These are phyloP conservation scores for Arbutus unedo DNA, from an alignment of 148 eudicot species.

Conservation along the genomic window DNA sequence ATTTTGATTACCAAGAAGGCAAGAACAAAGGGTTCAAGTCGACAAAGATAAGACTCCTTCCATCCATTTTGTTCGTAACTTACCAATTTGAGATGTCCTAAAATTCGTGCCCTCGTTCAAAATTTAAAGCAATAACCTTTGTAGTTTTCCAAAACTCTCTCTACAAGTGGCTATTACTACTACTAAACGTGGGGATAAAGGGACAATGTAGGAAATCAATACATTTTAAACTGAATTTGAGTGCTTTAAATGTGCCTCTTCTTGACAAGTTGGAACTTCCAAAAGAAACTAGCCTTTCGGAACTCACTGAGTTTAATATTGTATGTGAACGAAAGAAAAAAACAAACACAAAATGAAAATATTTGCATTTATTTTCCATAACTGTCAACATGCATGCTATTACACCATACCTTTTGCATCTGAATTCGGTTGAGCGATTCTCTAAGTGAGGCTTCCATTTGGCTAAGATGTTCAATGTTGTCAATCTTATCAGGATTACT, in stretches of 20 bases:
- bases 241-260: too few relatives aligned
- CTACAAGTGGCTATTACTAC: too few relatives aligned
- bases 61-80: neutral
- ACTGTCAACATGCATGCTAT: neutral
- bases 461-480: conserved; percentile 67
- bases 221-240: too few relatives aligned
- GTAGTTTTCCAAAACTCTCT: too few relatives aligned
- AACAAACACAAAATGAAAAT: neutral
- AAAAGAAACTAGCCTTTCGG: neutral
- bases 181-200: too few relatives aligned
- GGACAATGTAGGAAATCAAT: too few relatives aligned
- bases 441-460: conserved; percentile 77
- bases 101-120: neutral
- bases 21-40: neutral
- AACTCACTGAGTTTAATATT: neutral
- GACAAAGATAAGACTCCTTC: neutral
- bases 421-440: conserved; percentile 65
- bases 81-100: neutral
- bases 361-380: neutral
- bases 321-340: neutral
- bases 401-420: conserved; percentile 61
- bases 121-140: too few relatives aligned
- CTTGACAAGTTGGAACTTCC: neutral
- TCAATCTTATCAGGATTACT: conserved; percentile 76
- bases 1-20: neutral